Base-by-base conservation (phyloP, 2,329 filamentous ascomycete genomes). In the Penicillium aurantiogriseum region DNA sequence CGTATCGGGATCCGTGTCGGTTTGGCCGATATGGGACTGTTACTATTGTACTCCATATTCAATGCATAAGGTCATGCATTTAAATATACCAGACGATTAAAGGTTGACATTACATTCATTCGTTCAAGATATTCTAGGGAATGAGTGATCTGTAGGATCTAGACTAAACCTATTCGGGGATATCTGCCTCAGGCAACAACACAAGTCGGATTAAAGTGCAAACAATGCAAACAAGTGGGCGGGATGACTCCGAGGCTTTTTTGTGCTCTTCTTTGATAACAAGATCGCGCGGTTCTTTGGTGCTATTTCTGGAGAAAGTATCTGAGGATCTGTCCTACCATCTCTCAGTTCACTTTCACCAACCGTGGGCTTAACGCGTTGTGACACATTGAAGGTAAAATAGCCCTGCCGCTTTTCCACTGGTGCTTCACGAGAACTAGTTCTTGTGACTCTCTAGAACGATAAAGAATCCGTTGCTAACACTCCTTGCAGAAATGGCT, bases 231-330 rank as follows among this genome's bases (percentile, higher is more conserved):
- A 51, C 58, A 62, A 45, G 60, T 64, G 60, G 63, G 67, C 63
- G 62, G 54, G 49, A 57, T 67, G 59, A 66, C 61, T 64, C 63
- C 60, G 61, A 64, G 60, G 65, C 68, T 71, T 72, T 71, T 71
- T 70, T 68, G 60, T 64, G 64, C 48, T 61, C 58, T 63, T 63
- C 55, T 60, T 58, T 57, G 59, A 61, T 59, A 61, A 51, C 56
- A 44, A 54, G 55, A 42, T 40, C 42, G 31, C 29, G 31, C 45
- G 33, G 44, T 51, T 39, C 36, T 49, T 55, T 48, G 47, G 39
- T 56, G 35, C 48, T 57, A 42, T 53, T 42, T 36, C 33, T 43
- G 36, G 35, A 35, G 27, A 42, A 13, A 21, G 11, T 33, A 25
- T 47, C 13, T 6, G 17, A 46, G 44, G 25, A 33, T 3, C 48